Conservation (phyloP, 1,284 basidiomycete species). For the Malassezia vespertilionis region DNA sequence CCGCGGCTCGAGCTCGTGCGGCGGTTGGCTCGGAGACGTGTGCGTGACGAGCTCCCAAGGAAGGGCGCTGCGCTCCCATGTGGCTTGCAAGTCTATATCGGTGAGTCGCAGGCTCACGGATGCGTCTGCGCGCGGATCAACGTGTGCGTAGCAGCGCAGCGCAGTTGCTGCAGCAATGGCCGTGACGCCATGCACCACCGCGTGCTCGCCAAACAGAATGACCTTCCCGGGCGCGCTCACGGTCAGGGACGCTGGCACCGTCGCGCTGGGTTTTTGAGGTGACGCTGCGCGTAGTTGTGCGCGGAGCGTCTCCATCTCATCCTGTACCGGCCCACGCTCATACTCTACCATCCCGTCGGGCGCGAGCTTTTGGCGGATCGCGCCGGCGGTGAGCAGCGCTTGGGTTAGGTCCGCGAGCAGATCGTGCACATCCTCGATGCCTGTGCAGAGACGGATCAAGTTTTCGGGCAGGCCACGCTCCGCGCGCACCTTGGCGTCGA, state of each 20-base stretch:
- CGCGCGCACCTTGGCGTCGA: constrained; percentile 81
- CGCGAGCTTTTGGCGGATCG: constrained; percentile 52
- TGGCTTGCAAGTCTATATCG: constrained; percentile 69
- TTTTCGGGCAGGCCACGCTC: constrained; percentile 92
- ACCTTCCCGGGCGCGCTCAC: constrained; percentile 76
- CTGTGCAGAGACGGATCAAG: constrained; percentile 92
- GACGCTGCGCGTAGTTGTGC: constrained; percentile 1
- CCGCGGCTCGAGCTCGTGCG: constrained; percentile 49
- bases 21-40: constrained; percentile 51
- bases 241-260: constrained; percentile 27
- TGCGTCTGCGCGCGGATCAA: constrained; percentile 63
- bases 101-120: constrained; percentile 67
- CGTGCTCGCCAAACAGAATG: constrained; percentile 96
- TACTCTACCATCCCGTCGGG: constrained; percentile 22
- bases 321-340: constrained; percentile 19
- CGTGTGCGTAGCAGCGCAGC: constrained; percentile 81
- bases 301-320: constrained; percentile 17
- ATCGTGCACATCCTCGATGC: constrained; percentile 89
- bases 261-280: constrained; percentile 1
- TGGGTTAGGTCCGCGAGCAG: constrained; percentile 88
- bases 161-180: constrained; percentile 90
- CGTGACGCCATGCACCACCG: constrained; percentile 93
- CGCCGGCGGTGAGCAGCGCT: constrained; percentile 80
- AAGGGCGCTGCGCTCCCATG: constrained; percentile 67
- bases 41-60: constrained; percentile 66